Base-by-base conservation (phyloP, 305 asterid genomes). In the Fraxinus sp. region DNA sequence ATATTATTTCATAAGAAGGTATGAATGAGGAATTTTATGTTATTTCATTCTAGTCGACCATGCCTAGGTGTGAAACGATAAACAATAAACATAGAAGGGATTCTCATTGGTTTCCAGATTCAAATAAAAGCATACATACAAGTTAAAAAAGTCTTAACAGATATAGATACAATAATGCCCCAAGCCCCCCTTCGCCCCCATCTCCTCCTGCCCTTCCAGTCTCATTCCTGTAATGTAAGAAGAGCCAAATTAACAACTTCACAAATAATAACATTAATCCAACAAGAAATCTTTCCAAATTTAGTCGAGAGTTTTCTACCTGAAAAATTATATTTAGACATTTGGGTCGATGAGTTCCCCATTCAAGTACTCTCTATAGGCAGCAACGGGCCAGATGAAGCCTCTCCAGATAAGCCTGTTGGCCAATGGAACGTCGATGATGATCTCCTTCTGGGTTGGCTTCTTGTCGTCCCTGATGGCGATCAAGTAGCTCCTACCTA, bases 351-450 rank as follows among this genome's bases (percentile, higher is more conserved):
- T 90, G 86, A 96, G 97, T 1, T 96, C 97, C 10, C 98, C 99
- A 14, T 87, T 96, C 90, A 94, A 16, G 81, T 20, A 85, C 88
- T 91, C 99, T 89, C 98, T 91, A 92, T 96, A 94, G 59, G 99
- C 99, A 77, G 99, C 97, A 75, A 96, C 90, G 0, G 98, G 99
- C 99, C 99, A 96, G 92, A 64, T 94, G 90, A 94, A 96, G 11
- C 98, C 99, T 89, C 97, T 94, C 97, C 97, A 94, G 72, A 91
- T 24, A 20, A 96, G 96, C 49, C 75, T 86, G 81, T 86, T 90
- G 5, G 98, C 98, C 89, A 96, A 83, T 2, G 98, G 98, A 4
- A 96, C 98, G 26, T 96, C 99, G 75, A 96, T 96, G 87, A 96
- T 93, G 90, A 96, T 96, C 87, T 96, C 99, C 90, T 96, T 96